Conservation (phyloP, 371 early-diverging fungal species). For the Rhizopus sp. region DNA sequence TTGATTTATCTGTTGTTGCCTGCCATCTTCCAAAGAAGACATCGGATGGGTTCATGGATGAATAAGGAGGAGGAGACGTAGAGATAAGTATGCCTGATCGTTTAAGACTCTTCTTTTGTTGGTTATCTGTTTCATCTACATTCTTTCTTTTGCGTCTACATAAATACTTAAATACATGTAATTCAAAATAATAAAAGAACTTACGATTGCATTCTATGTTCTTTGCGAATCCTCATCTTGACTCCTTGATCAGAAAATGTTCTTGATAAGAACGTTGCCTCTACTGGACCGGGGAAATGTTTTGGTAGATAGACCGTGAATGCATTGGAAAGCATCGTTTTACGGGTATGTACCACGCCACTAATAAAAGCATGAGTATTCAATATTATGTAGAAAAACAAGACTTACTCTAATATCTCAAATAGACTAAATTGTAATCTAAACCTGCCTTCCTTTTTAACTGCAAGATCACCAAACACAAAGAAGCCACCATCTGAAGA, state of each 20-base stretch:
- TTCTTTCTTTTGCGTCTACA: constrained; percentile 18
- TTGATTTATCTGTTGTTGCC: constrained; percentile 3
- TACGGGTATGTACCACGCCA: constrained; percentile 34
- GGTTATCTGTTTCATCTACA: constrained; percentile 1
- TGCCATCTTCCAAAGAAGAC: constrained; percentile 28
- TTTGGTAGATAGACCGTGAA: constrained; percentile 89
- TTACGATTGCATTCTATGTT: constrained; percentile 35
- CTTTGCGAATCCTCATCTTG: constrained; percentile 48
- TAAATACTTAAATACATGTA: constrained; percentile 9
- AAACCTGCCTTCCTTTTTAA: constrained; percentile 86
- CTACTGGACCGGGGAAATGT: constrained; percentile 89
- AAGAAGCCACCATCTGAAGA: constrained; percentile 88
- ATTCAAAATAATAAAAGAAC: constrained; percentile 2
- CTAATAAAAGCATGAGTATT: constrained; percentile 16
- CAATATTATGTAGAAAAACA: not conserved
- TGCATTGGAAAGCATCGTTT: constrained; percentile 53
- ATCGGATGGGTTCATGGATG: constrained; percentile 4
- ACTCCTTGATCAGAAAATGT: constrained; percentile 55
- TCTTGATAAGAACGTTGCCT: constrained; percentile 49
- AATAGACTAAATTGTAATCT: constrained; percentile 86
- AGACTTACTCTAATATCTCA: constrained; percentile 76
- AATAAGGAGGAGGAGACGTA: constrained; percentile 8
- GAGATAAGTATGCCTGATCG: constrained; percentile 4
- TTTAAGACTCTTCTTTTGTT: constrained; percentile 3
- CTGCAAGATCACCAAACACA: constrained; percentile 93